Percentiles rank a stretch among this genome's conserved stretches.
These are phyloP conservation scores for Leccinum solheimii DNA, from an alignment of 1,284 basidiomycete species.

Conservation along the genomic window DNA sequence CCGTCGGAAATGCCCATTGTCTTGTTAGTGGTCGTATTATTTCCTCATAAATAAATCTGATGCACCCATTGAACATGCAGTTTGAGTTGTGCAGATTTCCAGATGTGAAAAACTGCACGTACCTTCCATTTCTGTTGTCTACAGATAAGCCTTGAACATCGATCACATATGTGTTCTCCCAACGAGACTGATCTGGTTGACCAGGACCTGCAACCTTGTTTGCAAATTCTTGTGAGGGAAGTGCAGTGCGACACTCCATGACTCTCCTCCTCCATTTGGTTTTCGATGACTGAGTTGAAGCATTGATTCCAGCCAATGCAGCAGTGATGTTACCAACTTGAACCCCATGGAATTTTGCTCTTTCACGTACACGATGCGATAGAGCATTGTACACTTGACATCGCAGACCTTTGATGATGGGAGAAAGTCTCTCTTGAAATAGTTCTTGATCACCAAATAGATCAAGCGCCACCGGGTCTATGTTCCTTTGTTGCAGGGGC, in stretches of 20 bases:
- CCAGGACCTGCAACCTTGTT: neutral
- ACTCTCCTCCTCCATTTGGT: neutral
- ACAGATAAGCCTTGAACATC: neutral
- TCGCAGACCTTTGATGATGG: neutral
- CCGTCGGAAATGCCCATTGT: no score
- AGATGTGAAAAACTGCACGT: neutral
- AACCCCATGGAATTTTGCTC: neutral
- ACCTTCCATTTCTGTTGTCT: neutral
- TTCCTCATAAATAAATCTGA: neutral
- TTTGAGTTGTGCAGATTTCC: neutral
- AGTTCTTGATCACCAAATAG: neutral
- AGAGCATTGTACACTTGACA: neutral
- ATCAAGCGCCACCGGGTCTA: neutral
- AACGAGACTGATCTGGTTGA: neutral
- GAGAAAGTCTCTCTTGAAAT: neutral
- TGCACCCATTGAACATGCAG: neutral
- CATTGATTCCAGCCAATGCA: neutral
- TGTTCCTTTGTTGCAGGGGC: neutral
- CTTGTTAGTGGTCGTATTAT: no score
- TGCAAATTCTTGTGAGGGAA: neutral
- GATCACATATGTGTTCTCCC: neutral
- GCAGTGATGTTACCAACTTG: neutral
- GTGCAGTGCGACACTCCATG: neutral
- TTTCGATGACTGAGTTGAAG: neutral
- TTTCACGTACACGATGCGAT: neutral